A percentile compares a stretch with the other conserved stretches of the same genome.
These are phyloP conservation scores for Draba incana DNA, from an alignment of 345 rosid species.

Conservation along the genomic window DNA sequence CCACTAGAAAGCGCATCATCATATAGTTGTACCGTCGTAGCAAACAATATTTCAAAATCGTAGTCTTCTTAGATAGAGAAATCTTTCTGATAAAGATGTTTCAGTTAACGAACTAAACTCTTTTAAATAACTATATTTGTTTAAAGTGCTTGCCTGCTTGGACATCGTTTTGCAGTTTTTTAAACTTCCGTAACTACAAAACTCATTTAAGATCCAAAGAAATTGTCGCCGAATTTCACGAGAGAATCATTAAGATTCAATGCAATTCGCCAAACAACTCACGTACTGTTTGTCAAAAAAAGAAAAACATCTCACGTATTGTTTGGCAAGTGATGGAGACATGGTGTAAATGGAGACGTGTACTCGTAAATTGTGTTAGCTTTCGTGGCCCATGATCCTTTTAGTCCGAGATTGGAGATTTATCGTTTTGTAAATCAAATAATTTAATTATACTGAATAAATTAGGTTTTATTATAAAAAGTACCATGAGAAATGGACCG, in stretches of 20 bases:
- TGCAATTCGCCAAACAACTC: constrained; percentile 12
- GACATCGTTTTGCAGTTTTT: background rate
- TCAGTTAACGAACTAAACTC: no score
- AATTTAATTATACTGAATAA: background rate
- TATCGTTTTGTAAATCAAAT: constrained; percentile 22
- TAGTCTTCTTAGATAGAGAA: no score
- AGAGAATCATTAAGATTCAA: constrained; percentile 15
- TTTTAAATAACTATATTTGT: background rate
- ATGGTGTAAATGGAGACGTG: constrained; percentile 32
- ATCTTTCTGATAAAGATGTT: no score
- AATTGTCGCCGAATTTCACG: background rate
- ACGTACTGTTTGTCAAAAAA: background rate
- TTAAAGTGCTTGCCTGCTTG: background rate
- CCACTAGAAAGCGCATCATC: no score
- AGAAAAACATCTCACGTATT: background rate
- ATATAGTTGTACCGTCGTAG: no score
- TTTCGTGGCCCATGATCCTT: constrained; percentile 21
- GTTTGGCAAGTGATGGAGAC: constrained; percentile 34
- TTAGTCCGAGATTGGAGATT: constrained; percentile 7
- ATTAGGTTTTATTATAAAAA: constrained; percentile 26
- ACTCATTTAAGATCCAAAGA: background rate
- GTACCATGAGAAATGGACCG: constrained; percentile 32
- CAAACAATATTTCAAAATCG: no score
- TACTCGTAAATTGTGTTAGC: constrained; percentile 18
- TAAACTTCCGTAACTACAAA: background rate